Percentiles rank a stretch among this genome's conserved stretches.
These are phyloP conservation scores for Keithomyces neogunnii DNA, from an alignment of 2,329 filamentous ascomycete species.

Conservation along the genomic window DNA sequence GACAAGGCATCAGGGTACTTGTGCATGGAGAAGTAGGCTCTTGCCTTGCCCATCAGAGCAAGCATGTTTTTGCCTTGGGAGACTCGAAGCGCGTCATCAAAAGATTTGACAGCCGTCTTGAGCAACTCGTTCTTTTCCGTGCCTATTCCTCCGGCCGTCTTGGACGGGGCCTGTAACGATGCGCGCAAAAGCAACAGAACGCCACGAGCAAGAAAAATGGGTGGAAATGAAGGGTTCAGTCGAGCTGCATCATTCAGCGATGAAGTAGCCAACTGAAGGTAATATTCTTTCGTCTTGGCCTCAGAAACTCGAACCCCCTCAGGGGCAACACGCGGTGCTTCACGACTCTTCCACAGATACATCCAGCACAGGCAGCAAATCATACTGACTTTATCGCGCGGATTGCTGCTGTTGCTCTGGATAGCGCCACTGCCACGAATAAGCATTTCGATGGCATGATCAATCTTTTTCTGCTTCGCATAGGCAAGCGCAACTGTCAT, in stretches of 20 bases:
- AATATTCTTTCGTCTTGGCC: constrained; percentile 85
- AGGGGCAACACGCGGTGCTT: constrained; percentile 55
- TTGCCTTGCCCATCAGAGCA: constrained; percentile 81
- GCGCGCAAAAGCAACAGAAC: constrained; percentile 83
- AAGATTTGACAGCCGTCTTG: constrained; percentile 80
- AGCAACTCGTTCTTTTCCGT: constrained; percentile 71
- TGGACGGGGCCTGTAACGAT: constrained; percentile 70
- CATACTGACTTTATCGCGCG: constrained; percentile 78
- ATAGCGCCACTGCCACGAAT: constrained; percentile 66
- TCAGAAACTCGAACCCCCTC: constrained; percentile 61
- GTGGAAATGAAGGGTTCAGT: constrained; percentile 86
- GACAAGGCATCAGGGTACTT: constrained; percentile 78
- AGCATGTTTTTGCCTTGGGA: constrained; percentile 86
- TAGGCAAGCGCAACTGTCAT: constrained; percentile 97
- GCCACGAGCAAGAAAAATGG: constrained; percentile 83
- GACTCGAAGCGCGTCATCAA: constrained; percentile 83
- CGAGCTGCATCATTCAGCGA: constrained; percentile 93
- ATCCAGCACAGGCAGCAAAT: constrained; percentile 84
- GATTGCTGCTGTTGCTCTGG: constrained; percentile 59
- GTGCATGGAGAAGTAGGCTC: constrained; percentile 76
- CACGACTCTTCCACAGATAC: constrained; percentile 79
- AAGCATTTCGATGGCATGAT: constrained; percentile 69
- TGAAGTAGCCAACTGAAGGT: constrained; percentile 80
- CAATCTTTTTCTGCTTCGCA: constrained; percentile 88
- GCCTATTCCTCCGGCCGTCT: constrained; percentile 56